Base-by-base conservation (phyloP, 1,284 basidiomycete species). In the Naganishia liquefaciens region DNA sequence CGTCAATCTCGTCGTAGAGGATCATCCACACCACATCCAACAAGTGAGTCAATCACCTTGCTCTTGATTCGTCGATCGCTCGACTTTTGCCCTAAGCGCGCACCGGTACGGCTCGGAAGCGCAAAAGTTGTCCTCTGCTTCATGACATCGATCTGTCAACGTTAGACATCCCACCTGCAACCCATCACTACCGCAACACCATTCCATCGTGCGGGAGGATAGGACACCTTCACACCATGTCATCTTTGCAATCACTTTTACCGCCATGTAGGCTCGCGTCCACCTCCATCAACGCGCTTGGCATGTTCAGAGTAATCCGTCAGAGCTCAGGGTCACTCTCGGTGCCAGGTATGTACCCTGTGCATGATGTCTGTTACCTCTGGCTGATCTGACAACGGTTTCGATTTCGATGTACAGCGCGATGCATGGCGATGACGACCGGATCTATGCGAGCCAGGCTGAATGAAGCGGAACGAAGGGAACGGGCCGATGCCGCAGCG, bases 31-130 rank as follows among this genome's bases (percentile, higher is more conserved):
- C 33, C 9, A 37, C 33, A 13, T 37, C 13, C 10, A 37, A 10
- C 10, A 37, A 37, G 33, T 37, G 33, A 37, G 13, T 37, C 33
- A 37, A 37, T 37, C 33, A 37, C 33, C 33, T 37, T 37, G 33
- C 33, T 37, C 33, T 10, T 13, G 49, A 37, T 7, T 7, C 7
- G 33, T 37, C 33, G 33, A 37, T 37, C 33, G 33, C 33, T 44
- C 55, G 28, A 28, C 44, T 47, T 60, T 60, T 60, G 28, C 30
- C 37, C 33, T 50, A 60, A 60, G 55, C 55, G 55, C 55, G 55
- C 28, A 33, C 13, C 5, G 7, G 30, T n/a, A 33, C n/a, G 21
- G 28, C 33, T 37, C 47, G 55, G 49, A 60, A 60, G 55, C 55
- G 55, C 55, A 60, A 60, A 60, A 60, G 55, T 60, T 49, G n/a